Evolutionary conservation across 345 rosid genomes (phyloP).

Genomic region (Pistacia atlantica): DNA sequence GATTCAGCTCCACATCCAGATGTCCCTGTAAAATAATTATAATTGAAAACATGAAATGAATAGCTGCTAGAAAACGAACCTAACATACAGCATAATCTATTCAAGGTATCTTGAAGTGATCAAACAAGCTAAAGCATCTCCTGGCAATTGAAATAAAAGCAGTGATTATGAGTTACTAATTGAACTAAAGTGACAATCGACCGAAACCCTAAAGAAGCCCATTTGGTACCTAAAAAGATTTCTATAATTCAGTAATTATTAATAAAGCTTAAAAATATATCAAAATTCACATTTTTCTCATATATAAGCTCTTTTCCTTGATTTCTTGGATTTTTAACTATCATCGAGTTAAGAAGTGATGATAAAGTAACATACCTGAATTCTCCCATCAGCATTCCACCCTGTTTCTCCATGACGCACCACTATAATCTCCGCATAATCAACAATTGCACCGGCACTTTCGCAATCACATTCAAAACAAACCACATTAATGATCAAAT

Average conservation of each 20-base stretch:
- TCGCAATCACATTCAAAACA: background rate
- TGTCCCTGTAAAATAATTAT: constrained; percentile 25
- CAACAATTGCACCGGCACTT: background rate
- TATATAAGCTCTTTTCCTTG: background rate
- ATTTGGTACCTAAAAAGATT: background rate
- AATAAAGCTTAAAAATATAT: background rate
- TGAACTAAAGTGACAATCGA: background rate
- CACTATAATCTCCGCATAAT: constrained; percentile 23
- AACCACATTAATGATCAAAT: background rate
- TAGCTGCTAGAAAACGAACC: background rate
- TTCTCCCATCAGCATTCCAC: constrained; percentile 30
- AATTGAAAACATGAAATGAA: background rate
- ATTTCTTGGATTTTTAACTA: background rate
- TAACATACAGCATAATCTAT: background rate
- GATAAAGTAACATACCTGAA: constrained; percentile 30
- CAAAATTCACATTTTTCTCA: background rate
- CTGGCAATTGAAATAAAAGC: background rate
- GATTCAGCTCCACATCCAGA: constrained; percentile 29
- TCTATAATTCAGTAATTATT: background rate
- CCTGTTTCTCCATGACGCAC: constrained; percentile 33
- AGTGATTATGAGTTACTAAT: background rate
- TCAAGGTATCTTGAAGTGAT: background rate
- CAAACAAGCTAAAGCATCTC: background rate
- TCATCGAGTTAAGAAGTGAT: background rate
- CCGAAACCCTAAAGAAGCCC: background rate